A percentile compares a stretch with the other conserved stretches of the same genome.
phyloP scores from a whole-genome alignment of 2,329 filamentous ascomycete genomes.

The Penicillium palitans region DNA sequence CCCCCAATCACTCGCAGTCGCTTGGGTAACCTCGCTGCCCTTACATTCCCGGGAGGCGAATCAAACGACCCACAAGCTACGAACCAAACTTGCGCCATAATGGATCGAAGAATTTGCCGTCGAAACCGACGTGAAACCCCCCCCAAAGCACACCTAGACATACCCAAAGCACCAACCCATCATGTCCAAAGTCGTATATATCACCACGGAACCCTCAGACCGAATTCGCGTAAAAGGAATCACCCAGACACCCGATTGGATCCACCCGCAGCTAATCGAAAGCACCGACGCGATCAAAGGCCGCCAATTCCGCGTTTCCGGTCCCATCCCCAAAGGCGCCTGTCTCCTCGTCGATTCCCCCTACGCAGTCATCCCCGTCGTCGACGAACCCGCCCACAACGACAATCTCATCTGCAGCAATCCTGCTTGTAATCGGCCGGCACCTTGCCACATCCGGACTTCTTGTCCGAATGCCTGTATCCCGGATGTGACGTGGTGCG shows the following conservation, averaged over 20 bases:
- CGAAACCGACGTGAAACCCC: not conserved
- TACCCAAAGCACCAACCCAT: conserved; percentile 2
- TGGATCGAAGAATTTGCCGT: not conserved
- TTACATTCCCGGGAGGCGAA: conserved; percentile 1
- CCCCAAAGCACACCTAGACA: not conserved
- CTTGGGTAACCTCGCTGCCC: conserved; percentile 10
- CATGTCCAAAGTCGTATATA: conserved; percentile 25
- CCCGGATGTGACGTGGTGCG: conserved; percentile 34
- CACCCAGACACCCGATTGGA: conserved; percentile 22
- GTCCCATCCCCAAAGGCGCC: conserved; percentile 27
- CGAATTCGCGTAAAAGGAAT: conserved; percentile 14
- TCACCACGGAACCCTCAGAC: conserved; percentile 16
- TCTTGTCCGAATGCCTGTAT: conserved; percentile 28
- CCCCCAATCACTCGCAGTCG: conserved; percentile 10
- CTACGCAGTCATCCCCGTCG: conserved; percentile 35
- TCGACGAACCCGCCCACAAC: conserved; percentile 27
- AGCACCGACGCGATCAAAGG: conserved; percentile 32
- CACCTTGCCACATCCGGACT: conserved; percentile 6
- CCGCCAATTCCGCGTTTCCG: conserved; percentile 32
- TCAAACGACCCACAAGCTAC: conserved; percentile 1
- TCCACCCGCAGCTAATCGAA: conserved; percentile 32
- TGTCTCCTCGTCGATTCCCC: conserved; percentile 32
- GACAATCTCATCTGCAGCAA: conserved; percentile 34
- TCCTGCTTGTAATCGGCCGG: conserved; percentile 28
- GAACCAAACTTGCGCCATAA: not conserved